Base-by-base conservation (phyloP, 2,329 filamentous ascomycete species). In the Malbranchea zuffiana region DNA sequence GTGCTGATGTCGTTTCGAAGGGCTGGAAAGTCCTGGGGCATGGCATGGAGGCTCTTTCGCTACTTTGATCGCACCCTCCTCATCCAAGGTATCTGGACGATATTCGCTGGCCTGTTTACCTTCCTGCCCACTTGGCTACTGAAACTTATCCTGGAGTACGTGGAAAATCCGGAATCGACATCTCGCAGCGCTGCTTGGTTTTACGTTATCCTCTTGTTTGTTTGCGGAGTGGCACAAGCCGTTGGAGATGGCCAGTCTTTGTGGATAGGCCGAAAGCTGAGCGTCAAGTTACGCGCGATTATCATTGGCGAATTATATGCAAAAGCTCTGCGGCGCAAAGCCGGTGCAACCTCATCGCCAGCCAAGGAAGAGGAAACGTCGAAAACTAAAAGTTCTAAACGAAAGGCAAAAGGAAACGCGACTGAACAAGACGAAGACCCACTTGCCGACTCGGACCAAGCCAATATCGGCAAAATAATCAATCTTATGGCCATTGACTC, bases 401-500 rank as follows among this genome's bases (percentile, higher is more conserved):
- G 58, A 40, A 51, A 56, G 31, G 37, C 44, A 4, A 47, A 50
- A 18, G 40, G 40, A 4, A 45, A 49, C 3, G 46, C 41, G 33
- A 45, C 48, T 17, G 49, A 52, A 19, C 47, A 51, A 19, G 16
- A 50, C 37, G 50, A 59, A 26, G 57, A 58, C 37, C 58, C 56
- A 37, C 57, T 65, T 35, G 49, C 49, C 2, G 53, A 63, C 12
- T 11, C 18, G 6, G 40, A 45, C 12, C 51, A 50, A 21, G 88
- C 86, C 25, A 95, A 90, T 43, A 72, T 92, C 34, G 90, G 92
- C 44, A 93, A 90, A n/a, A 95, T 98, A 52, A 98, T 98, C 66
- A 98, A 96, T 59, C 69, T 98, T 47, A 98, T 98, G 90, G 92
- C 90, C 7, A 92, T 98, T 26, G 92, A 98, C 66, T 95, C 88